Evolutionary conservation across 495 filamentous ascomycete species (phyloP).

Genomic region (Cudoniella acicularis): DNA sequence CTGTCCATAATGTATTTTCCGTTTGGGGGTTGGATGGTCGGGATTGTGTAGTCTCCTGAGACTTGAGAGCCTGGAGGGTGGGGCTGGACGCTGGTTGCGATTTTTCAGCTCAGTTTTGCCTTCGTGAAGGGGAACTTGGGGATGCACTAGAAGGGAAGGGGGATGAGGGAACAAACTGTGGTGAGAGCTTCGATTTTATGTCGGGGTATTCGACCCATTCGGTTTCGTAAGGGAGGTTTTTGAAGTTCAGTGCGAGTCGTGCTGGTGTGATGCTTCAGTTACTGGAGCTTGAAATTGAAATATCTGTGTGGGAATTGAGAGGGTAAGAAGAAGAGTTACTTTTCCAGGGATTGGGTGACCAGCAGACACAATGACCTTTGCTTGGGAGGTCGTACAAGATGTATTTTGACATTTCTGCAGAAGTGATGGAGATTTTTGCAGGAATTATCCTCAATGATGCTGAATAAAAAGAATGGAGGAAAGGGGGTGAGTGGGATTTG

Average conservation of each 20-base stretch:
- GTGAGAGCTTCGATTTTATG: slow-evolving; percentile 38
- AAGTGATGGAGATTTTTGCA: background rate
- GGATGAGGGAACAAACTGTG: too few species aligned
- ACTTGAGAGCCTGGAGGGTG: slow-evolving; percentile 2
- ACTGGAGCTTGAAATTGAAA: background rate
- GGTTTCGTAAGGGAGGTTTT: slow-evolving; percentile 58
- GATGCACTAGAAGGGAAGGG: too few species aligned
- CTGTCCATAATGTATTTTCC: slow-evolving; percentile 56
- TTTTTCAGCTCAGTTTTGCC: slow-evolving; percentile 13
- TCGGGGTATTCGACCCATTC: slow-evolving; percentile 66
- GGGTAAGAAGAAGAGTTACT: slow-evolving; percentile 40
- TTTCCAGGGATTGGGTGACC: slow-evolving; percentile 62
- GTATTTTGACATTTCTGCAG: slow-evolving; percentile 29
- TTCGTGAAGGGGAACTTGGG: too few species aligned
- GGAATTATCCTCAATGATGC: too few species aligned
- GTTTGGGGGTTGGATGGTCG: slow-evolving; percentile 47
- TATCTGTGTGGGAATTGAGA: too few species aligned
- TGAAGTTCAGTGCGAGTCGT: slow-evolving; percentile 57
- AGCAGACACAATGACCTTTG: slow-evolving; percentile 37
- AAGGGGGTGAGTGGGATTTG: too few species aligned
- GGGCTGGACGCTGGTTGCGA: slow-evolving; percentile 40
- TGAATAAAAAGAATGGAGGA: too few species aligned
- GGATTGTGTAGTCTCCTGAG: slow-evolving; percentile 47
- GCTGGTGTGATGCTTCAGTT: slow-evolving; percentile 32
- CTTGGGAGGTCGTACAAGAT: slow-evolving; percentile 56